These are phyloP conservation scores for Phytopythium mirpurense DNA, from an alignment of 352 stramenopile genomes.

Conservation along the genomic window DNA sequence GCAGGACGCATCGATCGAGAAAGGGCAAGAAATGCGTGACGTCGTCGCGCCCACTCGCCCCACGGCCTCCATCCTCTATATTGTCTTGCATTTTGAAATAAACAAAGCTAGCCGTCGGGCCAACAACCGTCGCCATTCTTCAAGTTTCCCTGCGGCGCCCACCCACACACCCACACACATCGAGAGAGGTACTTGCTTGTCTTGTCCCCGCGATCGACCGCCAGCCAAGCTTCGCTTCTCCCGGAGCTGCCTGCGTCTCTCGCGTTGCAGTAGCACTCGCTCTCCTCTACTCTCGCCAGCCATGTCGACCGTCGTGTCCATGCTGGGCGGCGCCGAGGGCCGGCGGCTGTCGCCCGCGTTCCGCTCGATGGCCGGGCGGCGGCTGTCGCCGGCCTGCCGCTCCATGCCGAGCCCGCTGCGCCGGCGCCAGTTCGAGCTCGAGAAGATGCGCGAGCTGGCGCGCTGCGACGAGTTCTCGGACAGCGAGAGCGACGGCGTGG, in stretches of 20 bases:
- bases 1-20: too few relatives aligned
- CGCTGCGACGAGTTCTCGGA: constrained; percentile 80
- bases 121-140: constrained; percentile 11
- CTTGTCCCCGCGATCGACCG: too few relatives aligned
- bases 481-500: constrained; percentile 71
- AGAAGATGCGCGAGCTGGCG: constrained; percentile 64
- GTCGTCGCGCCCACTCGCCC: too few relatives aligned
- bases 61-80: too few relatives aligned
- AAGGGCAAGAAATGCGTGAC: too few relatives aligned
- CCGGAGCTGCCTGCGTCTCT: too few relatives aligned
- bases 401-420: constrained; percentile 38
- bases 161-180: too few relatives aligned
- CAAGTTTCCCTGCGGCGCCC: constrained; percentile 17
- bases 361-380: constrained; percentile 32
- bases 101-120: neutral
- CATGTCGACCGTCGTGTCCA: constrained; percentile 56
- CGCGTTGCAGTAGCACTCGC: too few relatives aligned
- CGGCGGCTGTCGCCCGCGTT: constrained; percentile 19
- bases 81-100: too few relatives aligned
- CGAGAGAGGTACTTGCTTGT: too few relatives aligned
- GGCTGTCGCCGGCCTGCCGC: constrained; percentile 56
- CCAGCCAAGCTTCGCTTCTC: too few relatives aligned
- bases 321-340: constrained; percentile 34
- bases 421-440: constrained; percentile 44
- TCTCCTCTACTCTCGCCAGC: too few relatives aligned